Conservation (phyloP, 257 asterid genomes). For the Ophiorrhiza pumila region DNA sequence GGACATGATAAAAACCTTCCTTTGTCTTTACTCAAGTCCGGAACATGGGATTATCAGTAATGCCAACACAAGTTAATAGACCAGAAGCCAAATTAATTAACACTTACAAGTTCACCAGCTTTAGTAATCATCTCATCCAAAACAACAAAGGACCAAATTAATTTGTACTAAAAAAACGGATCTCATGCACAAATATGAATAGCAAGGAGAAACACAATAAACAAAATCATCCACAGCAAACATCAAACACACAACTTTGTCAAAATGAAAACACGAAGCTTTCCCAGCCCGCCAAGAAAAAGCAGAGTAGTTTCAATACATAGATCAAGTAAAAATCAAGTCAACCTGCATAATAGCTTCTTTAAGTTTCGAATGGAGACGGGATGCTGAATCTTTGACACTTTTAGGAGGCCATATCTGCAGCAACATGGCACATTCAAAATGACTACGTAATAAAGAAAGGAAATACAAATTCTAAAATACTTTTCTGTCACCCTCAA, state of each 20-base stretch:
- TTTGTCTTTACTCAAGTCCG: neutral
- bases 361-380: constrained; percentile 74
- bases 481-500: neutral
- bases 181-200: neutral
- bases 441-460: neutral
- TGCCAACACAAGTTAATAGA: neutral
- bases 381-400: constrained; percentile 87
- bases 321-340: constrained; percentile 9
- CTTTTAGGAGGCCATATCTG: constrained; percentile 99
- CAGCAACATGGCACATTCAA: constrained; percentile 19
- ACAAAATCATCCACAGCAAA: neutral
- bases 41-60: neutral
- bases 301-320: neutral
- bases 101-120: neutral
- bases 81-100: neutral
- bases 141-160: neutral
- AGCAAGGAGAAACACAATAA: neutral
- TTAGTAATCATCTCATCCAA: too few relatives aligned
- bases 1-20: too few relatives aligned
- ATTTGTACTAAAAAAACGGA: too few relatives aligned
- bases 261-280: neutral
- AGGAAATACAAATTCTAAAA: neutral
- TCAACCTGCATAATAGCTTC: constrained; percentile 85
- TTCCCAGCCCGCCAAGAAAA: neutral
- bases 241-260: too few relatives aligned